A percentile compares a stretch with the other conserved stretches of the same genome.
Evolutionary conservation across 2,329 filamentous ascomycete genomes (phyloP).

Genomic region (Trichoderma lentiforme): DNA sequence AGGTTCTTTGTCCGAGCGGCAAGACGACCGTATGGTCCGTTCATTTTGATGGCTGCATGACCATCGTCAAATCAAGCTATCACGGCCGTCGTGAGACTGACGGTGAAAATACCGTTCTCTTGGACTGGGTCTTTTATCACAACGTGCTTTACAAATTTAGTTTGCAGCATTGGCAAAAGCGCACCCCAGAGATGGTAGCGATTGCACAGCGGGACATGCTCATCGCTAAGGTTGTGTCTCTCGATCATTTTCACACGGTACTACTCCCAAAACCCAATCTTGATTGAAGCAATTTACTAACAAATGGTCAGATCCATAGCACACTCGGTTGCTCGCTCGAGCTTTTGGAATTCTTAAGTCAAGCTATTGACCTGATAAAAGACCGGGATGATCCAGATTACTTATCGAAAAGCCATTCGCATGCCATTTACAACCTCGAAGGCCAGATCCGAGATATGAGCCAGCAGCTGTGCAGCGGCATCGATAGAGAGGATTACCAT

Average conservation of each 20-base stretch:
- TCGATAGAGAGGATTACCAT: slow-evolving; percentile 16
- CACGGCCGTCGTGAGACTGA: not conserved
- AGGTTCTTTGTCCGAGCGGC: slow-evolving; percentile 13
- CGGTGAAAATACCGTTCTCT: slow-evolving; percentile 3
- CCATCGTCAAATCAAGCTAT: slow-evolving; percentile 11
- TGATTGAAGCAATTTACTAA: not conserved
- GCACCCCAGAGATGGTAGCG: slow-evolving; percentile 4
- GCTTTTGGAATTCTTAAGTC: slow-evolving; percentile 6
- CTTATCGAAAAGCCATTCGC: not conserved
- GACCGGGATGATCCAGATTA: not conserved
- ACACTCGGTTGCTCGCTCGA: slow-evolving; percentile 15
- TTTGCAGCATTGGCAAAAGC: slow-evolving; percentile 15
- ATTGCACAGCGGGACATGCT: slow-evolving; percentile 10
- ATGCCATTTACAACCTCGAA: slow-evolving; percentile 9
- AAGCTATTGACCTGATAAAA: slow-evolving; percentile 2
- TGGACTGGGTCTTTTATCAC: slow-evolving; percentile 19
- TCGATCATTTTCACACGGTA: not conserved
- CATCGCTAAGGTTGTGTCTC: not conserved
- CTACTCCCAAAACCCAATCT: no score
- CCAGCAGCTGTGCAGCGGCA: slow-evolving; percentile 6
- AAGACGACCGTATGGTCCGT: slow-evolving; percentile 13
- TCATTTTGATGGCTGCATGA: slow-evolving; percentile 15
- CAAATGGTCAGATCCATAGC: not conserved
- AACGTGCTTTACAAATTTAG: slow-evolving; percentile 19
- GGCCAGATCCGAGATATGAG: not conserved